Percentiles rank a stretch among this genome's conserved stretches.
phyloP scores from a whole-genome alignment of 768 basidiomycete species.

The Mycena galericulata region DNA sequence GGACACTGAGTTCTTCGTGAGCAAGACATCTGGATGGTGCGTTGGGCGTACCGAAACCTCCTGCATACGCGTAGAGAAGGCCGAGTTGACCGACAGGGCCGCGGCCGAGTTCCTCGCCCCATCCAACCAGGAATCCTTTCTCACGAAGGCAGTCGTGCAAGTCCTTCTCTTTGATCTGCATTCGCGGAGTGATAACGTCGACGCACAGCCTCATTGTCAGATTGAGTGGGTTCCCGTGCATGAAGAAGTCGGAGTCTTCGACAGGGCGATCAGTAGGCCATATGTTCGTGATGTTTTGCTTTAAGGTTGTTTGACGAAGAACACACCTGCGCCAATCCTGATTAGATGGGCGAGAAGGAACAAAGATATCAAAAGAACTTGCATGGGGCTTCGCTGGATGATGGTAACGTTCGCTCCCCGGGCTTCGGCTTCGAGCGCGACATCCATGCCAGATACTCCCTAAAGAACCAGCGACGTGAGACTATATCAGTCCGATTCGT shows the following conservation, averaged over 20 bases:
- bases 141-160: not conserved
- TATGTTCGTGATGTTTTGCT: not conserved
- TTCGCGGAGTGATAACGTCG: not conserved
- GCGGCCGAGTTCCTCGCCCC: not conserved
- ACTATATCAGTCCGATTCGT: no score
- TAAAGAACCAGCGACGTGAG: no score
- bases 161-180: not conserved
- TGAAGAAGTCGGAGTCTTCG: not conserved
- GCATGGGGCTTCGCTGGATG: no score
- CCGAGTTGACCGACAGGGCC: not conserved
- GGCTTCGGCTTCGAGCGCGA: not conserved
- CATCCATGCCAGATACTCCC: not conserved
- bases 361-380: not conserved
- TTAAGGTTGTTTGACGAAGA: not conserved
- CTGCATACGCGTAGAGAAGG: not conserved
- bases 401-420: not conserved
- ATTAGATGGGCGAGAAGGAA: not conserved
- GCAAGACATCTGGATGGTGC: not conserved
- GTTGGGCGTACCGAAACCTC: not conserved
- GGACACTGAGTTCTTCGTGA: not conserved
- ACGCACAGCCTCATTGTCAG: not conserved
- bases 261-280: not conserved
- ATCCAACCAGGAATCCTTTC: not conserved
- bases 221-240: no score
- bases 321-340: not conserved